These are phyloP conservation scores for Heliamphora exappendiculata DNA, from an alignment of 148 eudicot genomes.

Conservation along the genomic window DNA sequence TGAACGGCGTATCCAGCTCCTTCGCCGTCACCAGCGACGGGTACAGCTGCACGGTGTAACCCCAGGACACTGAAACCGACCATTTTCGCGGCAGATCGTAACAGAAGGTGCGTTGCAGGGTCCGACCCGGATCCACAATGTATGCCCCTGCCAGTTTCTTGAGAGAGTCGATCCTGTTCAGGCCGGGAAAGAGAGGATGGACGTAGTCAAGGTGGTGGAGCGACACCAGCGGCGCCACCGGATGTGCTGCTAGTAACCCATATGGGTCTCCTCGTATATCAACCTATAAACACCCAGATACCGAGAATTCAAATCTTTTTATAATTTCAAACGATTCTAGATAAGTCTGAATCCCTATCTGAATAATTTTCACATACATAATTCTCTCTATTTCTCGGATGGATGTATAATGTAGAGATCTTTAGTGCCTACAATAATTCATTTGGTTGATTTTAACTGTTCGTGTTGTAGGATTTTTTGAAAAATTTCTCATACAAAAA, in stretches of 20 bases:
- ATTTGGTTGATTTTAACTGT: not conserved
- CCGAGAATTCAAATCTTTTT: not conserved
- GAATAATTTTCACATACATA: no score
- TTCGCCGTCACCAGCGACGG: conserved; percentile 21
- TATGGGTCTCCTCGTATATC: conserved; percentile 33
- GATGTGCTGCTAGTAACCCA: conserved; percentile 43
- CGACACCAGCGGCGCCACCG: conserved; percentile 40
- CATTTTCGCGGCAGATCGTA: conserved; percentile 23
- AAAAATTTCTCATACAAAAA: no score
- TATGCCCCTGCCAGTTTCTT: conserved; percentile 25
- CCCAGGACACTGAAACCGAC: conserved; percentile 47
- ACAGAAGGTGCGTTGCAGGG: conserved; percentile 33
- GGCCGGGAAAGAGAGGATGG: conserved; percentile 28
- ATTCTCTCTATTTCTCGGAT: no score
- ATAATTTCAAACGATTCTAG: not conserved
- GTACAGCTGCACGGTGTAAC: conserved; percentile 35
- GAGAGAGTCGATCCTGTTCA: conserved; percentile 20
- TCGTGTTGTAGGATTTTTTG: no score
- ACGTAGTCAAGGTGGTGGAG: conserved; percentile 43
- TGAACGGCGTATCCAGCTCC: conserved; percentile 29
- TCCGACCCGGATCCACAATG: conserved; percentile 28
- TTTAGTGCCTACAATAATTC: no score
- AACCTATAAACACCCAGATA: conserved; percentile 15
- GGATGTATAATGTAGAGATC: no score
- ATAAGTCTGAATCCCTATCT: no score